phyloP scores from a whole-genome alignment of 2,329 filamentous ascomycete genomes.

The Alternaria arborescens region DNA sequence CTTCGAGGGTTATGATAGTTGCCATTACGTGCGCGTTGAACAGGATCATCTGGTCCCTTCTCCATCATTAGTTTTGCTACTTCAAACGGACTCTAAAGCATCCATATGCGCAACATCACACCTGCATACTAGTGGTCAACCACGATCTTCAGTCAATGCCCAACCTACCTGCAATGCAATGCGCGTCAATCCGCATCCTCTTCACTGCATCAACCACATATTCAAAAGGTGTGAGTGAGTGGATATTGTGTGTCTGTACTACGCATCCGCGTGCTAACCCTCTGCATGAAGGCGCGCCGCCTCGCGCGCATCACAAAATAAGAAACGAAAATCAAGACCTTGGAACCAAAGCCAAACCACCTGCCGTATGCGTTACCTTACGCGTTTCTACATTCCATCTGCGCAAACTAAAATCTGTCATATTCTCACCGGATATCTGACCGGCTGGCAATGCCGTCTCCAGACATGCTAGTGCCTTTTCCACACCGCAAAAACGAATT shows the following conservation, averaged over 20 bases:
- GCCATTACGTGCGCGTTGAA: not conserved
- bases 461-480: not conserved
- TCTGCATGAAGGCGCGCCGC: not conserved
- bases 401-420: not conserved
- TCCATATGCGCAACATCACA: not conserved
- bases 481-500: not conserved
- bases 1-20: not conserved
- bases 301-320: not conserved
- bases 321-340: not conserved
- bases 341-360: constrained; percentile 3
- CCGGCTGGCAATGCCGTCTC: not conserved
- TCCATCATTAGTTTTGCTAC: not conserved
- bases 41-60: not conserved
- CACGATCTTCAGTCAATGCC: not conserved
- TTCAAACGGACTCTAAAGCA: not conserved
- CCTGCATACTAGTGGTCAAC: not conserved
- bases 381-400: not conserved
- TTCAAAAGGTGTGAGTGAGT: not conserved
- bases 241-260: constrained; percentile 1
- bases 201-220: not conserved
- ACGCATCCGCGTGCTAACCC: not conserved
- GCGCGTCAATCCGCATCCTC: constrained; percentile 1
- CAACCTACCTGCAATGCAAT: not conserved
- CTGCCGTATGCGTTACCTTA: not conserved
- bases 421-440: not conserved